phyloP scores from a whole-genome alignment of 768 basidiomycete species.

The Postia placenta region DNA sequence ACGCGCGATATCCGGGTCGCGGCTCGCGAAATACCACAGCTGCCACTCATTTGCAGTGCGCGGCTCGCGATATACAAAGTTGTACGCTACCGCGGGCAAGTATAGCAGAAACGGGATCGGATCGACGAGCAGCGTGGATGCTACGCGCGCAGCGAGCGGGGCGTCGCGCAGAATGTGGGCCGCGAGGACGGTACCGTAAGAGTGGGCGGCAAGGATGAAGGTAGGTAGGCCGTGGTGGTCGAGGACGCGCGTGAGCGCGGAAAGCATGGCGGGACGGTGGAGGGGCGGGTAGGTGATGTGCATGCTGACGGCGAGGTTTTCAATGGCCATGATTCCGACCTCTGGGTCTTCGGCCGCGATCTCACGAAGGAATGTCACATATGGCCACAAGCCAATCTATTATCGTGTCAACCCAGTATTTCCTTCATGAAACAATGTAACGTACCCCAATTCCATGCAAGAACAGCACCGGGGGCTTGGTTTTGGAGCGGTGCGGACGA shows the following conservation, averaged over 20 bases:
- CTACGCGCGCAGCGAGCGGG: slow-evolving; percentile 27
- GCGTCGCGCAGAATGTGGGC: slow-evolving; percentile 45
- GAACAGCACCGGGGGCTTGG: slow-evolving; percentile 52
- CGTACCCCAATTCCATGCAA: slow-evolving; percentile 65
- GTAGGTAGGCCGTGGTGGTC: slow-evolving; percentile 31
- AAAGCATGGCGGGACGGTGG: slow-evolving; percentile 32
- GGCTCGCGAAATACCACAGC: slow-evolving; percentile 62
- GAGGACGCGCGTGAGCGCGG: slow-evolving; percentile 39
- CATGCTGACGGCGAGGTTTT: slow-evolving; percentile 54
- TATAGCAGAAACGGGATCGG: slow-evolving; percentile 63
- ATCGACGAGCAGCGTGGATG: slow-evolving; percentile 48
- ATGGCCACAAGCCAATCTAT: slow-evolving; percentile 60
- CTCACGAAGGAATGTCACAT: slow-evolving; percentile 44
- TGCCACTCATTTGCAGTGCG: slow-evolving; percentile 53
- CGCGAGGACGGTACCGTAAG: slow-evolving; percentile 55
- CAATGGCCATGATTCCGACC: slow-evolving; percentile 52
- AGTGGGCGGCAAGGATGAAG: slow-evolving; percentile 48
- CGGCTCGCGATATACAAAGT: slow-evolving; percentile 58
- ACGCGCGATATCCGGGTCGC: slow-evolving; percentile 56
- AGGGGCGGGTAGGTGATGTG: slow-evolving; percentile 52
- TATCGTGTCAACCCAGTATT: too few species aligned
- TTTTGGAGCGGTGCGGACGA: slow-evolving; percentile 40
- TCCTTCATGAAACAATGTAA: too few species aligned
- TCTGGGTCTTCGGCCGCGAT: slow-evolving; percentile 39
- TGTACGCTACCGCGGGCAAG: slow-evolving; percentile 54